Conservation (phyloP, 805 yeast species). For the Spathaspora passalidarum region DNA sequence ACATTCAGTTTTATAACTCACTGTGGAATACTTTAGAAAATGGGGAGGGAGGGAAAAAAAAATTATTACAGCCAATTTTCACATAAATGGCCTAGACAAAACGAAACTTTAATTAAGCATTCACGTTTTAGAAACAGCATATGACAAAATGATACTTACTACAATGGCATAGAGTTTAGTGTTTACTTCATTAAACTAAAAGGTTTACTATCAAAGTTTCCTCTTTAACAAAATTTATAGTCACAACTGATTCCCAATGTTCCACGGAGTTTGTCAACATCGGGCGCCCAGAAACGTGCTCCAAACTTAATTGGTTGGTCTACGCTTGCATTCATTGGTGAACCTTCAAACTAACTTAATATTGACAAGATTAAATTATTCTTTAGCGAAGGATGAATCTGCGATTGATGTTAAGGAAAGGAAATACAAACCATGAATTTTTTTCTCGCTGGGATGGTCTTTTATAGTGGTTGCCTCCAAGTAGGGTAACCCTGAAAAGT, state of each 20-base stretch:
- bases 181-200: not conserved
- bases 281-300: slow-evolving; percentile 50
- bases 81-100: not conserved
- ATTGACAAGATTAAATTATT: slow-evolving; percentile 11
- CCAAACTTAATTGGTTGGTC: slow-evolving; percentile 31
- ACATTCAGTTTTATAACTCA: no score
- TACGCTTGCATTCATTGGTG: slow-evolving; percentile 35
- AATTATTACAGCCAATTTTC: not conserved
- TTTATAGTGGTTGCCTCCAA: not conserved
- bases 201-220: not conserved
- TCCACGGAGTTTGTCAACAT: slow-evolving; percentile 36
- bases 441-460: not conserved
- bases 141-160: no score
- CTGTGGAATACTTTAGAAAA: no score
- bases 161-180: no score
- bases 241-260: slow-evolving; percentile 47
- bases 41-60: not conserved
- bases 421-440: not conserved
- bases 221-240: slow-evolving; percentile 21
- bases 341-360: slow-evolving; percentile 19
- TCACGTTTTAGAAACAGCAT: no score
- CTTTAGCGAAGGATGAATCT: slow-evolving; percentile 27
- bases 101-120: no score
- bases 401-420: slow-evolving; percentile 37
- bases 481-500: slow-evolving; percentile 3